Evolutionary conservation across 1,284 basidiomycete genomes (phyloP), one percentile per base, ranked within the genome.

Genomic region (Sporisorium exsertum): DNA sequence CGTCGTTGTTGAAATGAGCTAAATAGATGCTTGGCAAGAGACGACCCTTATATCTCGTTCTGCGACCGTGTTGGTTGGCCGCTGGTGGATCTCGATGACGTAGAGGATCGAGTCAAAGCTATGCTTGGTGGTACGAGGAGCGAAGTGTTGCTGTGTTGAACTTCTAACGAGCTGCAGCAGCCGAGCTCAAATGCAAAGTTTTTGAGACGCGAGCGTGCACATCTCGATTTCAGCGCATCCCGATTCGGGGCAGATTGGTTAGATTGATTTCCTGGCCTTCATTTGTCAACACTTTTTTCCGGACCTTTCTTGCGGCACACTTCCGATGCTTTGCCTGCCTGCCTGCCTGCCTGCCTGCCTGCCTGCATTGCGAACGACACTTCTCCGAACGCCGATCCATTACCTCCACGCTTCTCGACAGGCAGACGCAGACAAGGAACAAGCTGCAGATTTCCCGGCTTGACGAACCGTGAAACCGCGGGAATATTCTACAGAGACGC

Each of bases 91-190:
- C 4, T 47, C n/a, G n/a, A 49, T 49, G 47, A 49, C 47, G 47
- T 49, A 13, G 26, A 47, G 16, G 16, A 29, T n/a, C 8, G 46
- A 47, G 13, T 12, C 9, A 13, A 26, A 8, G 24, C 24, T 16
- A 27, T 47, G 26, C 45, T 26, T 35, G 8, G 35, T 35, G 29
- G 10, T 16, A 24, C 10, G 51, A 32, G 27, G 9, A 43, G 7
- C 12, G 24, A 22, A 15, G 24, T 47, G 46, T 47, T 47, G 46
- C 37, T 43, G 26, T 50, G 47, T 50, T 50, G 27, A 50, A 50
- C 47, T 50, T 50, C 47, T 50, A 32, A 20, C 5, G 37, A 40
- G 15, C 15, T 16, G 24, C 46, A 24, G 46, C 46, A 46, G 45
- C 13, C 12, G 22, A 24, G 35, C 10, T 13, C 4, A 40, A 50